A percentile compares a stretch with the other conserved stretches of the same genome.
Conservation (phyloP, 169 alveolate species). For the Miamiensis avidus region DNA sequence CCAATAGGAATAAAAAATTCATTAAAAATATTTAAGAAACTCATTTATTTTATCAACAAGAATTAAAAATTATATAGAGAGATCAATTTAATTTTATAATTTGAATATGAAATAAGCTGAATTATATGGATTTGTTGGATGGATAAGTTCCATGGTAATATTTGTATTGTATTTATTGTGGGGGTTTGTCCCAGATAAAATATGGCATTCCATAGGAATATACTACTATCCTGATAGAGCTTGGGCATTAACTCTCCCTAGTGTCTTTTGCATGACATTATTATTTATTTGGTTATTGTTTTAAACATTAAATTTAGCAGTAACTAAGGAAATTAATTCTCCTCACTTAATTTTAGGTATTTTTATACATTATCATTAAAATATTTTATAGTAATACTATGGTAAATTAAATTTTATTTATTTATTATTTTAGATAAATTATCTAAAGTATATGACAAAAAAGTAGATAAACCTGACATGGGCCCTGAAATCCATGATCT, state of each 20-base stretch:
- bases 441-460: constrained; percentile 24
- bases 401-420: background rate
- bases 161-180: constrained; percentile 27
- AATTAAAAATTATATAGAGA: no score
- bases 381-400: background rate
- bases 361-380: no score
- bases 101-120: constrained; percentile 42
- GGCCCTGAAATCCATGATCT: constrained; percentile 41
- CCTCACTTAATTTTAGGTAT: constrained; percentile 24
- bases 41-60: no score
- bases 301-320: constrained; percentile 27
- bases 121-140: constrained; percentile 46
- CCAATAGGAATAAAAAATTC: no score
- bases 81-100: no score
- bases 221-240: constrained; percentile 33
- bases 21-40: no score
- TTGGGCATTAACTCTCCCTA: constrained; percentile 41
- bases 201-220: constrained; percentile 18
- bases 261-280: constrained; percentile 25
- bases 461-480: constrained; percentile 31
- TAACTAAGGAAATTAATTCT: constrained; percentile 15
- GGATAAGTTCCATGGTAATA: constrained; percentile 29
- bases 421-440: constrained; percentile 18
- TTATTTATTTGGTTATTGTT: constrained; percentile 20
- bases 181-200: constrained; percentile 34